Evolutionary conservation across 2,329 filamentous ascomycete species (phyloP).

Genomic region (Ceratocystis smalleyi): DNA sequence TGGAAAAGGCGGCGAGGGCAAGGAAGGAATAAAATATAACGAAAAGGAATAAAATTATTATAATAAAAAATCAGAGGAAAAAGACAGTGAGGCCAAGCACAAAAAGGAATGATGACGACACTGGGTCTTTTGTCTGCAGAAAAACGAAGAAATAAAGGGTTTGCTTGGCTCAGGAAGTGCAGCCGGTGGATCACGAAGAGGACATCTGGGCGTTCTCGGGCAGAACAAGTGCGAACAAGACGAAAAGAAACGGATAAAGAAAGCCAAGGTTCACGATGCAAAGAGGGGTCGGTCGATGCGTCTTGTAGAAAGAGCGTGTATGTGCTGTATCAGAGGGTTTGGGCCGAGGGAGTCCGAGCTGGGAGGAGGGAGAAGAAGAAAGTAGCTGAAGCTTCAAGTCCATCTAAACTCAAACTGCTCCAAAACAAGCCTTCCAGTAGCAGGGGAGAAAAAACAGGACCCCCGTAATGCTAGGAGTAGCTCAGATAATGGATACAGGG

Average conservation of each 20-base stretch:
- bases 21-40: background rate
- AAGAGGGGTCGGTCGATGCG: background rate
- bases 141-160: background rate
- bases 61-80: background rate
- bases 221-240: background rate
- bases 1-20: background rate
- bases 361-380: background rate
- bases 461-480: background rate
- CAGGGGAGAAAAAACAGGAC: background rate
- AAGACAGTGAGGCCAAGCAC: background rate
- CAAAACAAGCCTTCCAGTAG: background rate
- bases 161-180: background rate
- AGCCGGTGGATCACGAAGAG: background rate
- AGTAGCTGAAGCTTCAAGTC: background rate
- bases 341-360: background rate
- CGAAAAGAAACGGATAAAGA: background rate
- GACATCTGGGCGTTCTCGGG: background rate
- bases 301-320: no score
- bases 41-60: background rate
- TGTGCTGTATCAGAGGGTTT: background rate
- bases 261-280: background rate
- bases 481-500: background rate
- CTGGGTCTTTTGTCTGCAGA: background rate
- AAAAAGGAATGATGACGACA: conserved; percentile 1
- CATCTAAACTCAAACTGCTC: background rate